phyloP scores from a whole-genome alignment of 768 basidiomycete species.

The Strobilomyces confusus region DNA sequence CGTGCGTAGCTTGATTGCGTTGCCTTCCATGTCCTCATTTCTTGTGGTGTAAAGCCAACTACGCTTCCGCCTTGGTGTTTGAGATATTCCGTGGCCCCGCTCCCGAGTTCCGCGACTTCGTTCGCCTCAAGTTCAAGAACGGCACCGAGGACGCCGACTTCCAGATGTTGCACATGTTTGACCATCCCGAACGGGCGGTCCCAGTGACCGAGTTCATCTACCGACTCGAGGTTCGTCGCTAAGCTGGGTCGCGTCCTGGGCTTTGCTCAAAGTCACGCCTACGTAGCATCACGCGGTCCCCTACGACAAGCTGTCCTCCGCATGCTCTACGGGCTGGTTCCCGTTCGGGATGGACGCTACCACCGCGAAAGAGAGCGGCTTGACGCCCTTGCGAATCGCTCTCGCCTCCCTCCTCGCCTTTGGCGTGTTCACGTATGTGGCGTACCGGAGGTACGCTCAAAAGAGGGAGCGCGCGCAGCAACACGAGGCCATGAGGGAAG shows the following conservation, averaged over 20 bases:
- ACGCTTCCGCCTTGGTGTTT: conserved; percentile 65
- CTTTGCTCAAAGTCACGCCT: not conserved
- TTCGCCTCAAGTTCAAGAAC: conserved; percentile 81
- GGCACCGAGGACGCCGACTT: conserved; percentile 56
- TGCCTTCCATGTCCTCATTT: not conserved
- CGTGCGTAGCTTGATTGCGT: conserved; percentile 43
- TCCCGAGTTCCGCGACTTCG: conserved; percentile 75
- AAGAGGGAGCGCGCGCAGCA: conserved; percentile 9
- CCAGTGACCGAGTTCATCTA: conserved; percentile 82
- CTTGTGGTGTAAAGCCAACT: conserved; percentile 49
- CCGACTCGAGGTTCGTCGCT: conserved; percentile 59
- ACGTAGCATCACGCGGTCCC: conserved; percentile 36
- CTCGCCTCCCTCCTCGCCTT: conserved; percentile 12
- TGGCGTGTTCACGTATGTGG: conserved; percentile 8
- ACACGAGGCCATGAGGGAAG: not conserved
- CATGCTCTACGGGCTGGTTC: conserved; percentile 33
- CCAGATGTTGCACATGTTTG: conserved; percentile 65
- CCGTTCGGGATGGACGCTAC: conserved; percentile 13
- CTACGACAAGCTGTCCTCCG: conserved; percentile 38
- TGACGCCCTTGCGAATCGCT: not conserved
- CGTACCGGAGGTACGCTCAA: conserved; percentile 11
- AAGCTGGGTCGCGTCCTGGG: no score
- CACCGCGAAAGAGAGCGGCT: not conserved
- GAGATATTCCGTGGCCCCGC: conserved; percentile 72
- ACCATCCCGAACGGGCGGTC: conserved; percentile 59